A percentile compares a stretch with the other conserved stretches of the same genome.
Conservation (phyloP, 2,329 filamentous ascomycete species). For the Venturiaceae sp. region DNA sequence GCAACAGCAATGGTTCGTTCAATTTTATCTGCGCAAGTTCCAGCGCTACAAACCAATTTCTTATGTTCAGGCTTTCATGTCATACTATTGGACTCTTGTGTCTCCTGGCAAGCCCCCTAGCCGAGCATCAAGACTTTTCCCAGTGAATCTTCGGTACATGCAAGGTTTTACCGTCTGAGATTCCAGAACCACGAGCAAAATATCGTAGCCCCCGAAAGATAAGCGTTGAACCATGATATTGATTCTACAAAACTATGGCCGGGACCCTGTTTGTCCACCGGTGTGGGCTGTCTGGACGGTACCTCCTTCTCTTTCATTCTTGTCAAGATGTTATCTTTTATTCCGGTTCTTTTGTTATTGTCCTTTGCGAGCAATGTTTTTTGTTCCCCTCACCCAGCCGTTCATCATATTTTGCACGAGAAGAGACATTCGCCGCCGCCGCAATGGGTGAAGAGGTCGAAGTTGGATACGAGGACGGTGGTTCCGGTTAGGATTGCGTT, state of each 20-base stretch:
- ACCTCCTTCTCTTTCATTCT: neutral
- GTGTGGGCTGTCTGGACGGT: conserved; percentile 5
- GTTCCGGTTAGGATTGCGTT: conserved; percentile 20
- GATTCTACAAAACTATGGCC: conserved; percentile 3
- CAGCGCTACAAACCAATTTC: neutral
- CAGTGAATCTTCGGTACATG: neutral
- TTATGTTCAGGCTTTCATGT: neutral
- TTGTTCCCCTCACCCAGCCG: neutral
- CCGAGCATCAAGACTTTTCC: neutral
- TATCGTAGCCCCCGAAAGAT: neutral
- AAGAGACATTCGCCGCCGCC: conserved; percentile 15
- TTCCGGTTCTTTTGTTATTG: neutral
- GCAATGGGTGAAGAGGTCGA: conserved; percentile 14
- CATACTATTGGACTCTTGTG: neutral
- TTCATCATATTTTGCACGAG: conserved; percentile 19
- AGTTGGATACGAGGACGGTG: conserved; percentile 11
- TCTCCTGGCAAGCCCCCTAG: neutral
- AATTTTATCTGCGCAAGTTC: neutral
- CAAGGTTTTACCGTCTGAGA: neutral
- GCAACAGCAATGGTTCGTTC: too few relatives aligned
- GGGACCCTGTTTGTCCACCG: neutral
- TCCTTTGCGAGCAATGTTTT: neutral
- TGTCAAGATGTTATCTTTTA: neutral
- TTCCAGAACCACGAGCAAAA: neutral
- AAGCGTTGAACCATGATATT: neutral